Conservation (phyloP, 805 yeast genomes). For the Wickerhamomyces tratensis region DNA sequence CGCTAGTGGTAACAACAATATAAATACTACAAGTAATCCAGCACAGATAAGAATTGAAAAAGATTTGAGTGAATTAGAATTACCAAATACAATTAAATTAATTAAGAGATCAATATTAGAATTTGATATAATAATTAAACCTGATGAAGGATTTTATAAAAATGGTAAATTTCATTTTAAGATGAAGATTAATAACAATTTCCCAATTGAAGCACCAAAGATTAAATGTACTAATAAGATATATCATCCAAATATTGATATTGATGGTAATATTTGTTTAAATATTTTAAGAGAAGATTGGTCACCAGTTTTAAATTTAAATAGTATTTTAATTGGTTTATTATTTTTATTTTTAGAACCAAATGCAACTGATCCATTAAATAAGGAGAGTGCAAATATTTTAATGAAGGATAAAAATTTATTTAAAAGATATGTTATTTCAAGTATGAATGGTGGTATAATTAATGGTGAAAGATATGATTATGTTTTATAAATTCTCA, state of each 20-base stretch:
- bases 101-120: constrained; percentile 50
- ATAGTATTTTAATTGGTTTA: constrained; percentile 75
- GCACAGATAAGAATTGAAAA: constrained; percentile 73
- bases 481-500: constrained; percentile 28
- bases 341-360: constrained; percentile 84
- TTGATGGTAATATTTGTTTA: constrained; percentile 83
- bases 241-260: constrained; percentile 90
- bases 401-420: constrained; percentile 32
- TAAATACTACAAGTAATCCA: constrained; percentile 29
- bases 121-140: constrained; percentile 46
- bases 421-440: constrained; percentile 48
- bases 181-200: constrained; percentile 58
- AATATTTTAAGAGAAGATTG: constrained; percentile 92
- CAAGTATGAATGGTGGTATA: constrained; percentile 65
- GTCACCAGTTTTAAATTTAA: constrained; percentile 85
- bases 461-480: constrained; percentile 56
- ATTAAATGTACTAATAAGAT: constrained; percentile 63
- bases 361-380: constrained; percentile 85
- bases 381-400: constrained; percentile 76
- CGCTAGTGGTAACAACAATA: not conserved
- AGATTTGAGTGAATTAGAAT: constrained; percentile 60
- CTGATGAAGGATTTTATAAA: constrained; percentile 64
- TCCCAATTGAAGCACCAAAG: constrained; percentile 91
- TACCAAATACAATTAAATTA: constrained; percentile 47
- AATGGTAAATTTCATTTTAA: constrained; percentile 64